Base-by-base conservation (phyloP, 805 yeast species). In the Starmerella roubikii region DNA sequence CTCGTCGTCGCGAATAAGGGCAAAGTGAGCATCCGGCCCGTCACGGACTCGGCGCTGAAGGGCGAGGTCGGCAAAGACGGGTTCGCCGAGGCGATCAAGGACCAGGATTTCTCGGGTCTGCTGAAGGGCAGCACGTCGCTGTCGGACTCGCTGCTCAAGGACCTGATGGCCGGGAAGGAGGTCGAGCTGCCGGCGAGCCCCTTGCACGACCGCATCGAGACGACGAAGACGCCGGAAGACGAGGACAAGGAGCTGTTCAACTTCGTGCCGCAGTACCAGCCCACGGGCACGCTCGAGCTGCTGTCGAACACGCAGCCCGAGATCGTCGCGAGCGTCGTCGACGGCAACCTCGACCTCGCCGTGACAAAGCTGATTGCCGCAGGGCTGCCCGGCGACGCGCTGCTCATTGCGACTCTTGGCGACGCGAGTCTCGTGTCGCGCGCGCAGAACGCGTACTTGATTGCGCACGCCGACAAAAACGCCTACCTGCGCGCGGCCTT, bases 401-500 rank as follows among this genome's bases (percentile, higher is more conserved):
- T 86, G 49, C 64, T 86, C 21, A 67, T 91, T 44, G 82, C 97
- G 0, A 60, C 80, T 52, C 56, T 55, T 31, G 36, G 30, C 22
- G 28, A 17, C 30, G n/a, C 8, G 8, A 19, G 29, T 18, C 64
- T 77, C 55, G 79, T 80, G 49, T 67, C 71, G 38, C 72, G 74
- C 49, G 95, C 78, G 3, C 75, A 71, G 52, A 68, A 72, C 52
- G 77, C 78, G 15, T 91, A 78, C 57, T 79, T 85, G 60, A 53
- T 67, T 26, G 71, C 74, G 49, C 64, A 70, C 46, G 74, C 73
- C 17, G 50, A 59, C 3, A 59, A 66, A 8, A 63, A 74, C 29
- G 60, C 77, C 3, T 66, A 82, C 41, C 70, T 94, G 2, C 78
- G 98, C 53, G 65, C 84, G 13, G 64, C 93, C 39, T 77, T 76